Evolutionary conservation across 352 stramenopile genomes (phyloP).

Genomic region (Globisporangium spiculum): DNA sequence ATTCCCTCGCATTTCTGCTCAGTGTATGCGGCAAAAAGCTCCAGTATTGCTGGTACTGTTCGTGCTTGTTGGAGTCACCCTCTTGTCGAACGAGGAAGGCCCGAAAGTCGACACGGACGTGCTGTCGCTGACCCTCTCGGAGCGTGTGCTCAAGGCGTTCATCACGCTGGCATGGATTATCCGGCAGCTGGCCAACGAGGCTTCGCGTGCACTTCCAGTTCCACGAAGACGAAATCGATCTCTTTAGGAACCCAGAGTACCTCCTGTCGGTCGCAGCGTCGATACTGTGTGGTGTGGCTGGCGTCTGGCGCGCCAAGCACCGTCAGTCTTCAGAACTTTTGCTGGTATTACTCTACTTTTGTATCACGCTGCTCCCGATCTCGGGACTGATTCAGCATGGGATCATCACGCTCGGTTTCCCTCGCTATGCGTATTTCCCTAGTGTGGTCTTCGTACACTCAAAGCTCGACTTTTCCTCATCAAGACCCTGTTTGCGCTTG

Average conservation of each 20-base stretch:
- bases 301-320: neutral
- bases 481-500: conserved; percentile 19
- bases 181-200: conserved; percentile 32
- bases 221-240: conserved; percentile 27
- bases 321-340: conserved; percentile 19
- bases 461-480: conserved; percentile 26
- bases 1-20: neutral
- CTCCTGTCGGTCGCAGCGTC: conserved; percentile 27
- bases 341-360: conserved; percentile 34
- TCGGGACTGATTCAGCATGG: conserved; percentile 72
- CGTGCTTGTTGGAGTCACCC: conserved; percentile 30
- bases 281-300: conserved; percentile 9
- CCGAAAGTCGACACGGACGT: conserved; percentile 34
- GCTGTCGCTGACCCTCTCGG: conserved; percentile 29
- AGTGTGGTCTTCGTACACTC: conserved; percentile 35
- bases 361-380: conserved; percentile 49
- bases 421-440: conserved; percentile 71
- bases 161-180: conserved; percentile 37
- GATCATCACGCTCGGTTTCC: conserved; percentile 42
- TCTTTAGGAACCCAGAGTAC: conserved; percentile 28
- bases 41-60: conserved; percentile 20
- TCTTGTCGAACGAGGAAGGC: conserved; percentile 38
- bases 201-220: conserved; percentile 63
- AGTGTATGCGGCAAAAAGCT: conserved; percentile 27
- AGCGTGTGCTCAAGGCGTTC: conserved; percentile 49